Percentiles rank a stretch among this genome's conserved stretches.
Conservation (phyloP, 805 yeast species). For the Kuraishia capsulata region DNA sequence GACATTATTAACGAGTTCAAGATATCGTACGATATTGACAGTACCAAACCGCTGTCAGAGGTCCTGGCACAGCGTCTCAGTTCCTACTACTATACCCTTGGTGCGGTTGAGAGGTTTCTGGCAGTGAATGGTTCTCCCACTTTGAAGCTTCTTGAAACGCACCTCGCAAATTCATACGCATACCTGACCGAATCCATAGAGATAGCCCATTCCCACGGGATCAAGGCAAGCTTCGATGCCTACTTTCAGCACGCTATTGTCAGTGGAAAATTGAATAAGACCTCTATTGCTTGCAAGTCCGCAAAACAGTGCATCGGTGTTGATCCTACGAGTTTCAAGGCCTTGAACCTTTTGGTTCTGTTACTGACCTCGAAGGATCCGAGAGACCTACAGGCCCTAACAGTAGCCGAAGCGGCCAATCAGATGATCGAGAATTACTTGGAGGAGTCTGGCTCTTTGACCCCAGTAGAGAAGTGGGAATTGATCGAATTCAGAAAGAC, state of each 20-base stretch:
- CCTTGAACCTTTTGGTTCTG: constrained; percentile 61
- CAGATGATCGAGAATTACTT: constrained; percentile 44
- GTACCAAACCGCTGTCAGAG: not conserved
- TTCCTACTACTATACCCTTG: not conserved
- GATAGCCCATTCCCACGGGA: not conserved
- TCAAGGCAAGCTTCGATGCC: not conserved
- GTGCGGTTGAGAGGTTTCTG: not conserved
- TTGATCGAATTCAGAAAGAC: constrained; percentile 67
- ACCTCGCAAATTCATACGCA: not conserved
- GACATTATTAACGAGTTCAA: not conserved
- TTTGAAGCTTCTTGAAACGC: not conserved
- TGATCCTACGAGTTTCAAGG: constrained; percentile 24
- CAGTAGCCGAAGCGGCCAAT: constrained; percentile 25
- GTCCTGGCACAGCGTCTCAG: not conserved
- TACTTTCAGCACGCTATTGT: not conserved
- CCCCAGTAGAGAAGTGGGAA: constrained; percentile 27
- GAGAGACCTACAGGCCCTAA: constrained; percentile 17
- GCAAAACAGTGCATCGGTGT: not conserved
- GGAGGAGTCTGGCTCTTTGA: constrained; percentile 24
- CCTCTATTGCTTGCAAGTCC: not conserved
- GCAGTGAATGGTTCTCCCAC: not conserved
- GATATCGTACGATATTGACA: not conserved
- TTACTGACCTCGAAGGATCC: constrained; percentile 56
- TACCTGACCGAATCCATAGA: not conserved
- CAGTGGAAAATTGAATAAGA: not conserved